Conservation (phyloP, 192 early-diverging fungal genomes). For the Rhizophlyctis rosea region DNA sequence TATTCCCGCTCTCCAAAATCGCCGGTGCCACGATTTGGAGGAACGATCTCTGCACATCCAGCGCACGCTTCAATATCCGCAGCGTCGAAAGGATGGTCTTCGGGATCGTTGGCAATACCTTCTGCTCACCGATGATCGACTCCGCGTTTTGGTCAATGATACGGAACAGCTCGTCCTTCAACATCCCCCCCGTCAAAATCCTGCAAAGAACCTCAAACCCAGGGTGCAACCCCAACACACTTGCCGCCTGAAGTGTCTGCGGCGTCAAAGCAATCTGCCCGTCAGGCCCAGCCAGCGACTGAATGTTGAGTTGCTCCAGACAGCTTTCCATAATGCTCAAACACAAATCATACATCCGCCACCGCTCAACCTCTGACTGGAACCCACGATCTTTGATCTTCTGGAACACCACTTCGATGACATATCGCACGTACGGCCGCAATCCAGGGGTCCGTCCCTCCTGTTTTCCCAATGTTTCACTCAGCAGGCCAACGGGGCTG, state of each 20-base stretch:
- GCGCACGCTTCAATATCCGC: slow-evolving; percentile 39
- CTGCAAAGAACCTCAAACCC: slow-evolving; percentile 80
- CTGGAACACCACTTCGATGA: slow-evolving; percentile 81
- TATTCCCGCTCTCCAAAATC: slow-evolving; percentile 41
- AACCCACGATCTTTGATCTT: slow-evolving; percentile 71
- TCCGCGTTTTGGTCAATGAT: slow-evolving; percentile 63
- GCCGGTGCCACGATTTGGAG: slow-evolving; percentile 61
- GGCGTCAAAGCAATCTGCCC: slow-evolving; percentile 2
- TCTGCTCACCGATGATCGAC: slow-evolving; percentile 45
- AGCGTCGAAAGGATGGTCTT: slow-evolving; percentile 34
- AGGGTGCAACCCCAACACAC: slow-evolving; percentile 65
- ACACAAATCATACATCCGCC: slow-evolving; percentile 70
- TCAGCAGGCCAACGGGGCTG: slow-evolving; percentile 46
- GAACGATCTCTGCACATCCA: slow-evolving; percentile 76
- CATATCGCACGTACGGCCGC: slow-evolving; percentile 70
- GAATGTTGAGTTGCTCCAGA: slow-evolving; percentile 72
- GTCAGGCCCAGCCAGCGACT: slow-evolving; percentile 33
- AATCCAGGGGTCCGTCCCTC: slow-evolving; percentile 75
- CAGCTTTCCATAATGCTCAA: slow-evolving; percentile 78
- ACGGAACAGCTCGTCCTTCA: slow-evolving; percentile 68
- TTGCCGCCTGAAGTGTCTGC: slow-evolving; percentile 20
- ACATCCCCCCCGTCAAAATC: slow-evolving; percentile 71
- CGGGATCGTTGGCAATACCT: slow-evolving; percentile 13
- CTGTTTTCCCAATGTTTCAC: slow-evolving; percentile 57
- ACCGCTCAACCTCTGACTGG: slow-evolving; percentile 64